Conservation (phyloP, 192 early-diverging fungal genomes). For the Gaertneriomyces semiglobifer region DNA sequence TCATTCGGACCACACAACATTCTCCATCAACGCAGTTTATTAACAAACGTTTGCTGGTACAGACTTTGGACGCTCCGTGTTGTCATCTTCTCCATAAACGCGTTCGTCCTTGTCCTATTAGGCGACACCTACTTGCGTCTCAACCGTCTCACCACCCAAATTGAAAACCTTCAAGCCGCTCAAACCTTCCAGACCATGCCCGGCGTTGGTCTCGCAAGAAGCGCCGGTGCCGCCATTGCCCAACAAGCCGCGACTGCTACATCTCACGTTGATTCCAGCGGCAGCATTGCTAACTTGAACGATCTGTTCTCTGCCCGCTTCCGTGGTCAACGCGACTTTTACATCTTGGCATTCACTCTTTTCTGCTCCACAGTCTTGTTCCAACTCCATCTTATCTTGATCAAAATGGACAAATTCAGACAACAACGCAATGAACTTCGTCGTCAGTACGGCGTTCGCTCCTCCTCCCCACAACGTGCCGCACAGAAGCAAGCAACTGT, state of each 20-base stretch:
- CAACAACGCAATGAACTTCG: constrained; percentile 21
- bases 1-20: background rate
- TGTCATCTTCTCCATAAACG: constrained; percentile 25
- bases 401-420: constrained; percentile 32
- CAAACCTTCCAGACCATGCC: constrained; percentile 10
- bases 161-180: constrained; percentile 24
- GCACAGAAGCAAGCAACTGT: background rate
- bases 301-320: constrained; percentile 30
- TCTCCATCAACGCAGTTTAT: background rate
- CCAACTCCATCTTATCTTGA: constrained; percentile 24
- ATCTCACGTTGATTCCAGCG: constrained; percentile 11
- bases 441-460: background rate
- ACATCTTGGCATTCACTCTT: constrained; percentile 30
- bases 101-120: constrained; percentile 23
- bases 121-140: constrained; percentile 34
- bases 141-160: constrained; percentile 25
- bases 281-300: constrained; percentile 22
- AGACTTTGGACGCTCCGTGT: constrained; percentile 31
- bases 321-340: constrained; percentile 35
- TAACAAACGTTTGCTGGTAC: background rate
- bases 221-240: constrained; percentile 6
- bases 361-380: constrained; percentile 28
- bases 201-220: background rate
- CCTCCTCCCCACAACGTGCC: background rate
- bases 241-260: background rate